Conservation (phyloP, 2,329 filamentous ascomycete genomes). For the Arthrobotrys sinensis region DNA sequence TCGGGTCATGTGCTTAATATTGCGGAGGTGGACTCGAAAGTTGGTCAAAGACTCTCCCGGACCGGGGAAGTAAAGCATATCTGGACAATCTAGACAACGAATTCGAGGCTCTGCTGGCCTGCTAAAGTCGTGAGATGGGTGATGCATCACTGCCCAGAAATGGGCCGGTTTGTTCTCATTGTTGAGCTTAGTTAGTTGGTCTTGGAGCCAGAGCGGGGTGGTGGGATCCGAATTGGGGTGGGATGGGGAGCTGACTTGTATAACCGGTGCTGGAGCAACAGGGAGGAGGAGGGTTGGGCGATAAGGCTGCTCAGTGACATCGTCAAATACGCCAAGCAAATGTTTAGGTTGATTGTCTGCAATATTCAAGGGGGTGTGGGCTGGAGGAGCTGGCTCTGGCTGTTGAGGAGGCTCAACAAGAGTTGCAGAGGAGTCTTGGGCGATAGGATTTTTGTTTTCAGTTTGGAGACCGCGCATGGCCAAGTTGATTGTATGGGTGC, state of each 20-base stretch:
- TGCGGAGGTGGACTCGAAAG: conserved; percentile 49
- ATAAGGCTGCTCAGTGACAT: neutral
- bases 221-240: conserved; percentile 14
- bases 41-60: conserved; percentile 32
- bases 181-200: conserved; percentile 8
- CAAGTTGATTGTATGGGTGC: conserved; percentile 39
- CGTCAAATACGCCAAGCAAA: no score
- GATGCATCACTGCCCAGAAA: conserved; percentile 55
- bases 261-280: neutral
- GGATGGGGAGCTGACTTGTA: neutral
- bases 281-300: neutral
- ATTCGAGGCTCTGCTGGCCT: conserved; percentile 49
- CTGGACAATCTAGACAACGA: conserved; percentile 52
- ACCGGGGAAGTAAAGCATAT: conserved; percentile 57
- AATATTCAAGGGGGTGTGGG: neutral
- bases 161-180: conserved; percentile 21
- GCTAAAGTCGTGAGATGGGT: conserved; percentile 37
- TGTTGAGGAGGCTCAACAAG: neutral
- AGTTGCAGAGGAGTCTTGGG: conserved; percentile 6
- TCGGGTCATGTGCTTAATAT: conserved; percentile 34
- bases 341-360: neutral
- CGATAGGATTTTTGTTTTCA: neutral
- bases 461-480: conserved; percentile 32
- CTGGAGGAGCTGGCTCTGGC: neutral
- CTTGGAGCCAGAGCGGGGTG: conserved; percentile 27